Evolutionary conservation across 805 yeast species (phyloP).

Genomic region (Yarrowia divulgata): DNA sequence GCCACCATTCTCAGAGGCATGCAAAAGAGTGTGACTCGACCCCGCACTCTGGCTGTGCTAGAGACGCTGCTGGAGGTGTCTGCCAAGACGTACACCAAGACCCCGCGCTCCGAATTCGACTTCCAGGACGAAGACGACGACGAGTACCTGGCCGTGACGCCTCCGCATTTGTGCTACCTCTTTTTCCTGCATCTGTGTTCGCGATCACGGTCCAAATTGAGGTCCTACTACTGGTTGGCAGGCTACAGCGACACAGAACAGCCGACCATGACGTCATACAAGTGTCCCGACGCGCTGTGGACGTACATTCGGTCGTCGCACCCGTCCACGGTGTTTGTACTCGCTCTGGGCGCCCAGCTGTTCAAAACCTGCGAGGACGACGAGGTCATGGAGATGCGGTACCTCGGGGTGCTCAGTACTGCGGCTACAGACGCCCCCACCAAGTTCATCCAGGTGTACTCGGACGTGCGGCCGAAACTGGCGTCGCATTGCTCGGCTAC

Average conservation of each 20-base stretch:
- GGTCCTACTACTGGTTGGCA: constrained; percentile 45
- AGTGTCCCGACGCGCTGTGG: constrained; percentile 43
- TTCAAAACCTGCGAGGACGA: constrained; percentile 42
- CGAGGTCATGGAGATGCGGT: constrained; percentile 44
- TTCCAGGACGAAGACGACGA: constrained; percentile 14
- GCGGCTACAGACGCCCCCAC: constrained; percentile 36
- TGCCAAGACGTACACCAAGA: constrained; percentile 43
- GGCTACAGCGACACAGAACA: constrained; percentile 45
- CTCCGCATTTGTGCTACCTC: constrained; percentile 45
- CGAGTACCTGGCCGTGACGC: constrained; percentile 18
- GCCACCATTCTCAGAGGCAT: constrained; percentile 45
- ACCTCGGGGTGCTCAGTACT: constrained; percentile 42
- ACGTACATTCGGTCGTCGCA: constrained; percentile 43
- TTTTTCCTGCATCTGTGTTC: constrained; percentile 46
- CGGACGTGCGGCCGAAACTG: constrained; percentile 25
- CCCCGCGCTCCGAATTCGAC: constrained; percentile 2
- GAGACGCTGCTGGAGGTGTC: constrained; percentile 45
- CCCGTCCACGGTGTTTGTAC: constrained; percentile 42
- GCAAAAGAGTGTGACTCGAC: constrained; percentile 43
- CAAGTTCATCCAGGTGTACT: constrained; percentile 35
- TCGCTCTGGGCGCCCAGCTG: constrained; percentile 45
- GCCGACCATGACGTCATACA: constrained; percentile 30
- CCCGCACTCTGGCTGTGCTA: constrained; percentile 43
- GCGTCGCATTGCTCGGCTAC: constrained; percentile 33
- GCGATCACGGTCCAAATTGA: constrained; percentile 43